Evolutionary conservation across 257 asterid genomes (phyloP).

Genomic region (Ajuga chamaepitys): DNA sequence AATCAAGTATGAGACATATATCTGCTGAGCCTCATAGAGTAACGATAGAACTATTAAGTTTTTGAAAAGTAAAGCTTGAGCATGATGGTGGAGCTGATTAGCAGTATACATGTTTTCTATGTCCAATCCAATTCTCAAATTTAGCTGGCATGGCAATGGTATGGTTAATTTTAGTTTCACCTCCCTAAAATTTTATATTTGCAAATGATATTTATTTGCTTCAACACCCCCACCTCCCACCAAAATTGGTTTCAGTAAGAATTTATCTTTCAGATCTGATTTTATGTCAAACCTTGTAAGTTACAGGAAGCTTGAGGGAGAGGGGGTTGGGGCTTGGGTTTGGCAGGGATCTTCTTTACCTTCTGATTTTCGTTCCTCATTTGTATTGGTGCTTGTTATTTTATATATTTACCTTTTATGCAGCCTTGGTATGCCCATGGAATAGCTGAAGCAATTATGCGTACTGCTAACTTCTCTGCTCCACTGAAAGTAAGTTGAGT

Average conservation of each 20-base stretch:
- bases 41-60: too few relatives aligned
- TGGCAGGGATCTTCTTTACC: not conserved
- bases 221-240: not conserved
- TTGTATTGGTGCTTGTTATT: not conserved
- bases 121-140: too few relatives aligned
- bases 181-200: not conserved
- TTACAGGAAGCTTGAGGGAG: too few relatives aligned
- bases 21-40: too few relatives aligned
- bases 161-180: too few relatives aligned
- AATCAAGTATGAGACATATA: not conserved
- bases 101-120: too few relatives aligned
- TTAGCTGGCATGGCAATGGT: too few relatives aligned
- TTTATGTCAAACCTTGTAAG: not conserved
- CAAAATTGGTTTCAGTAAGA: too few relatives aligned
- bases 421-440: constrained; percentile 99
- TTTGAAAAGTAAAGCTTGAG: too few relatives aligned
- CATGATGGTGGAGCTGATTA: too few relatives aligned
- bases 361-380: not conserved
- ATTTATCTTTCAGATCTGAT: not conserved
- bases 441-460: constrained; percentile 88
- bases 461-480: constrained; percentile 76
- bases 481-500: constrained; percentile 71
- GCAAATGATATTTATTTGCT: not conserved
- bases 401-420: constrained; percentile 1
- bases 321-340: too few relatives aligned